A percentile compares a stretch with the other conserved stretches of the same genome.
These are phyloP conservation scores for Pseudogymnoascus sp. DNA, from an alignment of 2,329 filamentous ascomycete genomes.

Conservation along the genomic window DNA sequence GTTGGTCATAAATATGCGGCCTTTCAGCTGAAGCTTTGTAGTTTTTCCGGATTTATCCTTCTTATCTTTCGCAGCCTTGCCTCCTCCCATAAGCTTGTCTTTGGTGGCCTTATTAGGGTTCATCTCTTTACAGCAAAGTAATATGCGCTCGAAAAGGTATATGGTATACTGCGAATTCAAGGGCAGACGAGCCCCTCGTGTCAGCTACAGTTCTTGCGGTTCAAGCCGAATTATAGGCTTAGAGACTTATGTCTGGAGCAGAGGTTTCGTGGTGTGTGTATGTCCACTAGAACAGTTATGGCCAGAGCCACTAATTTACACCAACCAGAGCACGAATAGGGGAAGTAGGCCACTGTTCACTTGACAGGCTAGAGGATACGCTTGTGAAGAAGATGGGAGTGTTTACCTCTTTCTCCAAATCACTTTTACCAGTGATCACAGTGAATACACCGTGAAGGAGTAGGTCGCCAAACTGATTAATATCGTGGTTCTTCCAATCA, in stretches of 20 bases:
- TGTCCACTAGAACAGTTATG: background rate
- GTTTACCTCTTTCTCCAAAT: constrained; percentile 70
- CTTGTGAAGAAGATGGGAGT: background rate
- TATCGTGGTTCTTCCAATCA: constrained; percentile 91
- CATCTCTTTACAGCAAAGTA: constrained; percentile 94
- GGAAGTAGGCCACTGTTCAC: background rate
- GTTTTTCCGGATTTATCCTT: constrained; percentile 58
- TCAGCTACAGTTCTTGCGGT: constrained; percentile 18
- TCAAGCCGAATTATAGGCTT: constrained; percentile 1
- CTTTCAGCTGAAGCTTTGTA: constrained; percentile 87
- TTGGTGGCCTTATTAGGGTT: constrained; percentile 71
- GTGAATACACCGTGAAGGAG: constrained; percentile 85
- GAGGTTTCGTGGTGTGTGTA: background rate
- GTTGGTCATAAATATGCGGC: constrained; percentile 98
- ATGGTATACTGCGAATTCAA: constrained; percentile 70
- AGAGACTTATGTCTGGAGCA: background rate
- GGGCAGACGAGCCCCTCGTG: constrained; percentile 16
- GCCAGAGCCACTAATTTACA: background rate
- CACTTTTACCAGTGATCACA: constrained; percentile 81
- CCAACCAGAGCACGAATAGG: background rate
- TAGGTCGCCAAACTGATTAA: constrained; percentile 85
- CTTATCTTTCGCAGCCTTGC: constrained; percentile 66
- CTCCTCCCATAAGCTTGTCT: constrained; percentile 56
- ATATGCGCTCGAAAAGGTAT: constrained; percentile 90
- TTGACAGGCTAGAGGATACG: background rate